Base-by-base conservation (phyloP, 2,329 filamentous ascomycete genomes). In the Exophiala oligosperma region DNA sequence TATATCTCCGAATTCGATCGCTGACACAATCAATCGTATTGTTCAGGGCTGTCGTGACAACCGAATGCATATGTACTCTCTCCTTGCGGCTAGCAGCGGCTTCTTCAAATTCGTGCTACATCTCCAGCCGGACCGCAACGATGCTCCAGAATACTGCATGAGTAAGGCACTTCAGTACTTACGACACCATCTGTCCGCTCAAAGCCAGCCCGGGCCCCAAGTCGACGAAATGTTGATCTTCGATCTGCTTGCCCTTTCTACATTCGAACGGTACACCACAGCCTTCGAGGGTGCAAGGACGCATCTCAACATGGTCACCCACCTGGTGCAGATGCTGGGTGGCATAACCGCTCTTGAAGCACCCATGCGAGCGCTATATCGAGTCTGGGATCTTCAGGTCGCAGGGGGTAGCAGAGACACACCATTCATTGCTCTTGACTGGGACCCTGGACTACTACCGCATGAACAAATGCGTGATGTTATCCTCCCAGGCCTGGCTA, bases 41-140 rank as follows among this genome's bases (percentile, higher is more conserved):
- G 32, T 62, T 9, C 54, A 57, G 35, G 60, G 60, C 23, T 60
- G 57, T 28, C 48, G 60, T 4, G 44, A 23, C 14, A 55, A 60
- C 38, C 14, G 57, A 21, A 62, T 62, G 60, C 60, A 62, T 32
- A 62, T 62, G 60, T 62, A 55, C 23, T 57, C 54, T 5, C n/a
- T 62, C n/a, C 54, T 62, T n/a, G 56, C 60, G 14, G 57, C 60
- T 3, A 62, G 60, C 26, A 52, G 44, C 4, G 56, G 57, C 4
- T 57, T 49, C 32, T 17, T 52, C 14, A 62, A 60, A 44, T 60
- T 48, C 41, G 44, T 62, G n/a, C 14, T 60, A 23, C 35, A 41
- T 17, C 50, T 54, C 2, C 60, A 49, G 23, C 48, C 55, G 3
- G 57, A 60, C 35, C 43, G 54, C 32, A 49, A 53, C n/a, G 60